phyloP scores from a whole-genome alignment of 73 alveolate genomes.

The Paramecium pentaurelia region DNA sequence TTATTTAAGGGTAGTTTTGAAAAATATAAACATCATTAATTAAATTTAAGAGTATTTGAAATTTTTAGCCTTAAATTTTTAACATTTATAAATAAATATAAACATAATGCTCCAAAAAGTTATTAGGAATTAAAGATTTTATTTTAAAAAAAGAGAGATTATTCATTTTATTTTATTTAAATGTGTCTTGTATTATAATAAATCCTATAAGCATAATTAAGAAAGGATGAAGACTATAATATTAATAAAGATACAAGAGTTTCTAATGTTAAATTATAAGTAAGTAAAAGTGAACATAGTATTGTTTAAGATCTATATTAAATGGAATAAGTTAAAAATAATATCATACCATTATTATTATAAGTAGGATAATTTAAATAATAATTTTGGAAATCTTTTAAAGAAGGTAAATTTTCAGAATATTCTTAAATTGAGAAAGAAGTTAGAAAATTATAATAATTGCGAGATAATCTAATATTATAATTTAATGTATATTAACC shows the following conservation, averaged over 20 bases:
- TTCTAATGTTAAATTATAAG: conserved; percentile 30
- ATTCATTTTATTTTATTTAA: neutral
- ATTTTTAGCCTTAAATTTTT: neutral
- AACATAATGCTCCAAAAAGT: conserved; percentile 17
- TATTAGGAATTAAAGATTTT: conserved; percentile 27
- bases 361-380: neutral
- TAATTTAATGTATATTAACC: neutral
- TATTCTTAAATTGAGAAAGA: neutral
- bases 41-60: neutral
- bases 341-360: neutral
- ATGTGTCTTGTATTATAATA: conserved; percentile 2
- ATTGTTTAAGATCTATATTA: neutral
- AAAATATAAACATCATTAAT: neutral
- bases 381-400: neutral
- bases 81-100: neutral
- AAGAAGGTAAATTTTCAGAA: neutral
- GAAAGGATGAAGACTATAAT: conserved; percentile 1
- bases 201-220: neutral
- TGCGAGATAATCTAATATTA: neutral
- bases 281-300: neutral
- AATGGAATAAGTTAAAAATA: conserved; percentile 16
- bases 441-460: neutral
- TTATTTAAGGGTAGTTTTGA: neutral
- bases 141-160: neutral
- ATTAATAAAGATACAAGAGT: neutral